Percentiles rank a stretch among this genome's conserved stretches.
Evolutionary conservation across 2,329 filamentous ascomycete genomes (phyloP).

Genomic region (Talaromyces sp.): DNA sequence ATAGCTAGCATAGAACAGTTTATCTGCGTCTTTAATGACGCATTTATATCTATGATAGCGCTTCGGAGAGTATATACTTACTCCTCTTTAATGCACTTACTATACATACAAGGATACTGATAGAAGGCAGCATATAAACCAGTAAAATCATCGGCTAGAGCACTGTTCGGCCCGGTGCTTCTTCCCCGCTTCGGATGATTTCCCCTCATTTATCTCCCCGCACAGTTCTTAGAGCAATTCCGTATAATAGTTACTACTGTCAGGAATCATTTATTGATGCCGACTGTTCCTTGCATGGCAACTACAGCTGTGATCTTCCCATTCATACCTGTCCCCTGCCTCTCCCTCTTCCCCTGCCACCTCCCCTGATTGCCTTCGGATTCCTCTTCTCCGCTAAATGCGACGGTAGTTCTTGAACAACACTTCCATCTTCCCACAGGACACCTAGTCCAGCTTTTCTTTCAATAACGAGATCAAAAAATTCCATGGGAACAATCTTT

Average conservation of each 20-base stretch:
- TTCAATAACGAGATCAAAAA: constrained; percentile 68
- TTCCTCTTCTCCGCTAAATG: constrained; percentile 36
- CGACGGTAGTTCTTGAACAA: constrained; percentile 45
- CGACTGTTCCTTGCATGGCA: neutral
- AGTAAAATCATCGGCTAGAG: neutral
- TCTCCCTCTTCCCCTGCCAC: constrained; percentile 22
- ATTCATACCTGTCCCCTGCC: neutral
- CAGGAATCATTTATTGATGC: no score
- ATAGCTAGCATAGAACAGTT: no score
- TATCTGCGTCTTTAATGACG: no score
- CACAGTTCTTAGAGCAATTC: neutral
- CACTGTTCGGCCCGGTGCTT: neutral
- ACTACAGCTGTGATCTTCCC: neutral
- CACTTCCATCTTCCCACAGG: constrained; percentile 57
- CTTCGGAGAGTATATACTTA: no score
- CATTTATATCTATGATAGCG: no score
- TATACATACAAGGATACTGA: no score
- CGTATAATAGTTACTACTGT: no score
- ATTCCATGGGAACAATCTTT: constrained; percentile 60
- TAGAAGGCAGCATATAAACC: no score
- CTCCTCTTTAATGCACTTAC: no score
- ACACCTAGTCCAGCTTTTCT: constrained; percentile 67
- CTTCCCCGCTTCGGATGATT: constrained; percentile 6
- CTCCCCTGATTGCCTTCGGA: constrained; percentile 21
- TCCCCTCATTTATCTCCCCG: constrained; percentile 1